phyloP scores from a whole-genome alignment of 371 early-diverging fungal genomes.

The Mucor racemosus region DNA sequence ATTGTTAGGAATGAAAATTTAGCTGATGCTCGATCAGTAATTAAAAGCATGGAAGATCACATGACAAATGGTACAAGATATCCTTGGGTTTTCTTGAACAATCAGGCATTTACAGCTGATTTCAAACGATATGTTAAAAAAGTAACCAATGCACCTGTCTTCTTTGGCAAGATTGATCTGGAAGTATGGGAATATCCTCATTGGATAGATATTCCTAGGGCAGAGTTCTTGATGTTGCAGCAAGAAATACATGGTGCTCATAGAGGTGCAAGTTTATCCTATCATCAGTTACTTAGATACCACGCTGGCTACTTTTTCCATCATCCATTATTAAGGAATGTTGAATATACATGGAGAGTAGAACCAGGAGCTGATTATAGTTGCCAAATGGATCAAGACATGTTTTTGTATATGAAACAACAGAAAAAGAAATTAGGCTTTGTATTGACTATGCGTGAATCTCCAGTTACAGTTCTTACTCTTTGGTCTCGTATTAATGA shows the following conservation, averaged over 20 bases:
- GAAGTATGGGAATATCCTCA: conserved; percentile 51
- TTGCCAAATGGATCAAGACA: conserved; percentile 89
- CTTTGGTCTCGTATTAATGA: conserved; percentile 76
- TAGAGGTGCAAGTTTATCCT: conserved; percentile 27
- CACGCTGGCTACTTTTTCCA: conserved; percentile 88
- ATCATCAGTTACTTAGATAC: conserved; percentile 53
- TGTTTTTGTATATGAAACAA: conserved; percentile 80
- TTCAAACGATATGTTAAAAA: conserved; percentile 35
- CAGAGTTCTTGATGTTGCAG: conserved; percentile 29
- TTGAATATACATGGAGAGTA: conserved; percentile 95
- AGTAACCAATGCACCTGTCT: conserved; percentile 34
- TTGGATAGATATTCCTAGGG: conserved; percentile 38
- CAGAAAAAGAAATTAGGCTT: conserved; percentile 81
- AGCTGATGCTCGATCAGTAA: conserved; percentile 36
- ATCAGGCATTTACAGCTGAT: conserved; percentile 37
- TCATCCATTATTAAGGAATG: conserved; percentile 77
- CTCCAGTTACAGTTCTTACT: conserved; percentile 75
- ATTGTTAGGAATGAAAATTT: conserved; percentile 42
- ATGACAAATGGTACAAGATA: conserved; percentile 50
- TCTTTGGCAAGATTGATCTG: conserved; percentile 49
- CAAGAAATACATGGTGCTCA: conserved; percentile 22
- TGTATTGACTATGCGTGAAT: conserved; percentile 80
- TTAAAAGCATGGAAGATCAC: conserved; percentile 51
- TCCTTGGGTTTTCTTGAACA: conserved; percentile 56
- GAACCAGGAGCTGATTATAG: conserved; percentile 88